Evolutionary conservation across 2,329 filamentous ascomycete species (phyloP).

Genomic region (Talaromyces funiculosus): DNA sequence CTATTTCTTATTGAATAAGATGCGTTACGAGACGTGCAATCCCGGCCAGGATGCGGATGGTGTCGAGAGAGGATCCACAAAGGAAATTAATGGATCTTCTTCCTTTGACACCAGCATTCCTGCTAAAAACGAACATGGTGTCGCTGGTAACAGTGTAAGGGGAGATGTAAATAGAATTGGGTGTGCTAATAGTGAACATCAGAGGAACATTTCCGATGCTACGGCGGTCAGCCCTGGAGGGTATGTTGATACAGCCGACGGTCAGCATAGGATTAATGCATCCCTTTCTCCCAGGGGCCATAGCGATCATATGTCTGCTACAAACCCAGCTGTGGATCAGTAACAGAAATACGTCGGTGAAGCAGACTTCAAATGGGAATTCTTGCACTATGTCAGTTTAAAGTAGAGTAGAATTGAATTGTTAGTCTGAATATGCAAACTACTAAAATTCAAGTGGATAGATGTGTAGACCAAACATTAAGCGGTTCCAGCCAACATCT

Average conservation of each 20-base stretch:
- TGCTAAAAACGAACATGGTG: background rate
- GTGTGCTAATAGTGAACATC: background rate
- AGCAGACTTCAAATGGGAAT: background rate
- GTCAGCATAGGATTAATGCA: background rate
- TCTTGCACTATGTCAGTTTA: no score
- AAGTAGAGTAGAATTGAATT: no score
- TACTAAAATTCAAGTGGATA: background rate
- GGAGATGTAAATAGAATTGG: background rate
- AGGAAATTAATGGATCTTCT: background rate
- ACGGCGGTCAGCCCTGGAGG: conserved; percentile 1
- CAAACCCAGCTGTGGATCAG: background rate
- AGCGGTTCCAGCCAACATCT: conserved; percentile 20
- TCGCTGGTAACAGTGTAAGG: background rate
- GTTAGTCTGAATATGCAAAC: no score
- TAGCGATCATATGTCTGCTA: background rate
- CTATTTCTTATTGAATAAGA: conserved; percentile 44
- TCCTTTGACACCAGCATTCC: background rate
- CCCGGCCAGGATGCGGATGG: conserved; percentile 54
- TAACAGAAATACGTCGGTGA: background rate
- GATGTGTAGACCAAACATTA: background rate
- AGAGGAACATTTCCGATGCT: conserved; percentile 4
- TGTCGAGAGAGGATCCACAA: conserved; percentile 4
- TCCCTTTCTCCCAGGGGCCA: background rate
- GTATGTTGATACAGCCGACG: background rate
- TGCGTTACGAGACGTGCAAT: conserved; percentile 41